Base-by-base conservation (phyloP, 768 basidiomycete species). In the Boletus eberwhitei region DNA sequence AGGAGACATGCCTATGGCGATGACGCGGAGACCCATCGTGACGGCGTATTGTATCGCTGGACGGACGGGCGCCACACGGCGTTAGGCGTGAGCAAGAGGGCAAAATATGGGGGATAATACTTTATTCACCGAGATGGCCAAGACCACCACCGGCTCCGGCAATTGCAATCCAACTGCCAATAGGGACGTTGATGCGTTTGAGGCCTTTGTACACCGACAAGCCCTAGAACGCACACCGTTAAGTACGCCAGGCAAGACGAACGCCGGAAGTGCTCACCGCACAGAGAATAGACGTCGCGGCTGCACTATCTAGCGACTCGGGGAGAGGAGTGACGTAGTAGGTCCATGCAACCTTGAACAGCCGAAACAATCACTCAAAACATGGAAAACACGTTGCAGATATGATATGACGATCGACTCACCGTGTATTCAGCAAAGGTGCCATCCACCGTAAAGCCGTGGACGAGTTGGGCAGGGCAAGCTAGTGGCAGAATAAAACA, bases 171-270 rank as follows among this genome's bases (percentile, higher is more conserved):
- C 64, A 73, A 31, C 80, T 72, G 9, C 77, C 78, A 1, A 69
- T 57, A 21, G 62, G 69, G 34, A 59, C 54, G 42, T 65, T 61
- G 40, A 73, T 59, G 22, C 64, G 61, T 62, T 76, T 79, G 55
- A 81, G 64, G 1, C 71, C 80, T 57, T 74, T 76, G 59, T 75
- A 81, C 35, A 76, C 78, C 1, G 79, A 79, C 21, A 81, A 60
- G 22, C 74, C 75, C 61, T 69, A 34, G 12, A 36, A 29, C 12
- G 11, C 8, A 16, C 12, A 6, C 4, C 19, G 3, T 17, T 40
- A 36, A 29, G 13, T 16, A n/a, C 16, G n/a, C 56, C 16, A 32
- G 11, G 17, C 5, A 6, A 39, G 6, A 16, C 3, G 21, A 31
- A 65, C 58, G 22, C 7, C 43, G 58, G 2, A 45, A 8, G n/a